Conservation (phyloP, 1,284 basidiomycete species). For the Xerocomus nothofagi region DNA sequence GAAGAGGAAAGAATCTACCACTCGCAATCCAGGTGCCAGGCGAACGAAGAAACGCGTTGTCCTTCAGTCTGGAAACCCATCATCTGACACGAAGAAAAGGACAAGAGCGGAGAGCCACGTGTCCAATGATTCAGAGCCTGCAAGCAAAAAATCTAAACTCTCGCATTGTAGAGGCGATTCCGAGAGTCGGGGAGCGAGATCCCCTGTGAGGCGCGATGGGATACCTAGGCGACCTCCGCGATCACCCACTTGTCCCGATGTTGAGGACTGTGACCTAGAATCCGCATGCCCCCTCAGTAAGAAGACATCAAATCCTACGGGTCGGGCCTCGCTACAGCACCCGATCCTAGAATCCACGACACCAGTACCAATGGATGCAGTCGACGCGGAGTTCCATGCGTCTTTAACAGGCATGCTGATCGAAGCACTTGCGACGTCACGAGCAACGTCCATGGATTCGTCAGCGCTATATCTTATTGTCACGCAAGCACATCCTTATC, state of each 20-base stretch:
- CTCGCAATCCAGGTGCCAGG: neutral
- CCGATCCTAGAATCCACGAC: neutral
- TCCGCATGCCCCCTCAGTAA: neutral
- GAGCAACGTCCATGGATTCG: constrained; percentile 64
- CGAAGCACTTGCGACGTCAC: constrained; percentile 69
- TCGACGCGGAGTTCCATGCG: constrained; percentile 17
- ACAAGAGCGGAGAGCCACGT: constrained; percentile 1
- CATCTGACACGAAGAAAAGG: constrained; percentile 3
- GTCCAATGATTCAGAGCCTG: constrained; percentile 9
- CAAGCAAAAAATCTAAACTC: constrained; percentile 23
- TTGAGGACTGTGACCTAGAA: constrained; percentile 1
- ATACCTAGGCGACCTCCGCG: constrained; percentile 1
- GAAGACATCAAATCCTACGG: neutral
- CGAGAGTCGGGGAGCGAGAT: neutral
- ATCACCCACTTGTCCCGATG: constrained; percentile 2
- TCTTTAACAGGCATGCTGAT: constrained; percentile 65
- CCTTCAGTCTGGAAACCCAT: neutral
- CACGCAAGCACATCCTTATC: constrained; percentile 51
- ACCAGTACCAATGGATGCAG: neutral
- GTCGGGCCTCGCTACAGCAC: neutral
- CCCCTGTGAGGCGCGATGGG: neutral
- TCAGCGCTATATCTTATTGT: constrained; percentile 54
- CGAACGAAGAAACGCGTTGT: constrained; percentile 9
- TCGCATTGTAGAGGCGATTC: constrained; percentile 1
- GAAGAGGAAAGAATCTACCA: constrained; percentile 2